Evolutionary conservation across 2,329 filamentous ascomycete species (phyloP).

Genomic region (Fusarium secorum): DNA sequence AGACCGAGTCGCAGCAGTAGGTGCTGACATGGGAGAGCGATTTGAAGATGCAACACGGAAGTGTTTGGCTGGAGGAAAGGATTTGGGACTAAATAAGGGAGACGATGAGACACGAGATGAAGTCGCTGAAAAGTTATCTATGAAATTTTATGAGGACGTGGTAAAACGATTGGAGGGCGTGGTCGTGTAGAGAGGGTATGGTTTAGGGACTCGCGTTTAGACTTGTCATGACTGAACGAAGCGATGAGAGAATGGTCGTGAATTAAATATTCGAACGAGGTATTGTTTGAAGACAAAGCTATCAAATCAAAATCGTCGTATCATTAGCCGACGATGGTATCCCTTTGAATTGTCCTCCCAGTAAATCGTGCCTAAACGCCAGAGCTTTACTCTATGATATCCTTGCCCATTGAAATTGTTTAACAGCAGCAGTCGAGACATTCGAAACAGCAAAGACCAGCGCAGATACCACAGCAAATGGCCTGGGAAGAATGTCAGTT

Average conservation of each 20-base stretch:
- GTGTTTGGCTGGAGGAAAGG: slow-evolving; percentile 49
- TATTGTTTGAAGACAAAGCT: not conserved
- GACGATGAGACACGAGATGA: slow-evolving; percentile 53
- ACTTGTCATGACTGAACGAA: not conserved
- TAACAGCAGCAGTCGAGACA: slow-evolving; percentile 46
- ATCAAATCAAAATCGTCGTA: slow-evolving; percentile 2
- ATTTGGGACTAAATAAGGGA: slow-evolving; percentile 47
- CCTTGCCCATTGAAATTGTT: slow-evolving; percentile 12
- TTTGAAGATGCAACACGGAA: slow-evolving; percentile 50
- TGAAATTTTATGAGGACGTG: slow-evolving; percentile 54
- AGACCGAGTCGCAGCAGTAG: slow-evolving; percentile 45
- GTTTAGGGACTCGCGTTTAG: not conserved
- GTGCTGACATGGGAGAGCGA: slow-evolving; percentile 50
- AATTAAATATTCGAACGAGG: not conserved
- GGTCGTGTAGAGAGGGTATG: slow-evolving; percentile 40
- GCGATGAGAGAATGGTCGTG: not conserved
- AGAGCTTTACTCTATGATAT: not conserved
- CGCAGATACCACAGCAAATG: slow-evolving; percentile 52
- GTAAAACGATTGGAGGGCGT: slow-evolving; percentile 53
- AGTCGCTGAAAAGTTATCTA: slow-evolving; percentile 51
- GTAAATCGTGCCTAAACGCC: slow-evolving; percentile 38
- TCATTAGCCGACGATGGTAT: slow-evolving; percentile 12
- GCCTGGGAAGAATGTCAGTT: slow-evolving; percentile 41
- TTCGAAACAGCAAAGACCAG: slow-evolving; percentile 52
- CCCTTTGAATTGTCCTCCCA: not conserved